Base-by-base conservation (phyloP, 2,329 filamentous ascomycete genomes). In the Capronia americana region DNA sequence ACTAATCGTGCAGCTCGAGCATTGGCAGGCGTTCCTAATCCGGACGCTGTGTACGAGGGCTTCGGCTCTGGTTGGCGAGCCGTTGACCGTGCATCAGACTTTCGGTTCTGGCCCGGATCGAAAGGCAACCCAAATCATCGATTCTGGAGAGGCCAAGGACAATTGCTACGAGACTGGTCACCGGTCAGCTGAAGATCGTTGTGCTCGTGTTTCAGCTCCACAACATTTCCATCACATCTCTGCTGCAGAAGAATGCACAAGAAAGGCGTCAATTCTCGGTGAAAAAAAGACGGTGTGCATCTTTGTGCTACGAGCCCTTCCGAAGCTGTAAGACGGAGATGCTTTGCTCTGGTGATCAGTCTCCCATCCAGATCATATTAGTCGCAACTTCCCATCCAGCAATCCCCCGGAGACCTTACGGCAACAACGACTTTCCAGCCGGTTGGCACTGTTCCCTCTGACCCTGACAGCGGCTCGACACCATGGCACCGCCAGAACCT, bases 21-120 rank as follows among this genome's bases (percentile, higher is more conserved):
- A 55, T 55, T 26, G 48, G 48, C 48, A 17, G 34, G 24, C 10
- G 12, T 28, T 34, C 53, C 53, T 28, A 20, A 30, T 55, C 12
- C 28, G 28, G 53, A 55, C 28, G 28, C 28, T 0, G 14, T n/a
- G 26, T n/a, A 12, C 28, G 12, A 6, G 3, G 34, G 11, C 28
- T 28, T 55, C 28, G 53, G 28, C 26, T 24, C 14, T 55, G 53
- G 53, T 55, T 55, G 53, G 53, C 28, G 24, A n/a, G 28, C 28
- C 28, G 53, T 24, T 28, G 8, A 11, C 28, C 14, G 53, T 11
- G 53, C 28, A 55, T 32, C 17, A 32, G 53, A 12, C 53, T 14
- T 30, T 59, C 32, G 57, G 57, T 59, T n/a, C 57, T 59, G 57
- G 57, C 57, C 57, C 57, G 57, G 57, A 44, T 59, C 57, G 57